Percentiles rank a stretch among this genome's conserved stretches.
Conservation (phyloP, 345 rosid genomes). For the Pistacia atlantica region DNA sequence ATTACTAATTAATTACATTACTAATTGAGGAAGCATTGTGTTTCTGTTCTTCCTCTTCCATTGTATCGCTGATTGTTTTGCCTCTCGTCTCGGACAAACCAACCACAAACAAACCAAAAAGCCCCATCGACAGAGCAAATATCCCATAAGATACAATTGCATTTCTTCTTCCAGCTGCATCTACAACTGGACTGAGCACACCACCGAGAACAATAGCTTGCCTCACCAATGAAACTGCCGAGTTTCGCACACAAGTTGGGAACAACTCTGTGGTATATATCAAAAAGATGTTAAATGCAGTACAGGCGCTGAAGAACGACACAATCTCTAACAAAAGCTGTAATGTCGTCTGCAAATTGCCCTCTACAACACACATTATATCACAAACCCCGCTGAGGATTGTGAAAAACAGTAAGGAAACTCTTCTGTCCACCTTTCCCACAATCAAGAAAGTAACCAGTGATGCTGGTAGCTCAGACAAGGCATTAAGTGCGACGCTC, state of each 20-base stretch:
- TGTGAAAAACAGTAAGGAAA: no score
- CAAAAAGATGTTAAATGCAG: constrained; percentile 7
- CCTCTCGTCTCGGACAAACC: constrained; percentile 69
- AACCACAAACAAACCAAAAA: constrained; percentile 52
- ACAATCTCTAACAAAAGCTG: constrained; percentile 1
- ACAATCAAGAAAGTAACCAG: constrained; percentile 14
- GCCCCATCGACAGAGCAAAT: constrained; percentile 56
- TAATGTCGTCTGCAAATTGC: constrained; percentile 2
- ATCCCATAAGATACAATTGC: constrained; percentile 50
- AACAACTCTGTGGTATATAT: constrained; percentile 18
- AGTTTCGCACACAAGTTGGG: constrained; percentile 17
- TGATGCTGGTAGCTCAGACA: constrained; percentile 66
- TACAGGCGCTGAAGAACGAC: constrained; percentile 13
- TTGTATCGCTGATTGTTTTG: constrained; percentile 47
- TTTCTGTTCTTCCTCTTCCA: constrained; percentile 63
- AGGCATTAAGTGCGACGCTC: constrained; percentile 61
- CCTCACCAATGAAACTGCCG: constrained; percentile 47
- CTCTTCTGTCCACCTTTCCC: no score
- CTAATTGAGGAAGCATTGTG: no score
- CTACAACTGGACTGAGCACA: constrained; percentile 55
- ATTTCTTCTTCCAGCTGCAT: constrained; percentile 50
- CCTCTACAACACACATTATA: background rate
- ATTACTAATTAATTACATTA: no score
- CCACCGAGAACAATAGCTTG: constrained; percentile 65
- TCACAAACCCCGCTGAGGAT: no score